Evolutionary conservation across 2,329 filamentous ascomycete species (phyloP).

Genomic region (Penicillium sp.): DNA sequence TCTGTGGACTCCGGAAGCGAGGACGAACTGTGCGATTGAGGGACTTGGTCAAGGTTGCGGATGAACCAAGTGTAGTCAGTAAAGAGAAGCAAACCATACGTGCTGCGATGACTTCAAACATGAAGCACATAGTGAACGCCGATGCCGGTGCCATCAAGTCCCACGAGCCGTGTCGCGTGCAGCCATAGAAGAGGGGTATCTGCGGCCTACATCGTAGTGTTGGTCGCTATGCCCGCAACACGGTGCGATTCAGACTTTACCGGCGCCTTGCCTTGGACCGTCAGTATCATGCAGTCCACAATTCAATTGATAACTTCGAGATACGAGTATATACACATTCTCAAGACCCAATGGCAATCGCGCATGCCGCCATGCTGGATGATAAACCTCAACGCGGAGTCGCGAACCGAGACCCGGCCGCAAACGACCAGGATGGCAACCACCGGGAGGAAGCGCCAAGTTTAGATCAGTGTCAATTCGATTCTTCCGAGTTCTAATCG

Average conservation of each 20-base stretch:
- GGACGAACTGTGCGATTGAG: slow-evolving; percentile 5
- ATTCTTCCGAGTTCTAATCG: not conserved
- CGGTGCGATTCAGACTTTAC: not conserved
- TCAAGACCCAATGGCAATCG: not conserved
- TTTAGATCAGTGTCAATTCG: not conserved
- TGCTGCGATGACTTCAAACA: not conserved
- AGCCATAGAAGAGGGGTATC: not conserved
- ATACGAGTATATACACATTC: not conserved
- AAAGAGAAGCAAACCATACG: not conserved
- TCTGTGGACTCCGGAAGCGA: slow-evolving; percentile 5
- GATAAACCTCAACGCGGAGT: not conserved
- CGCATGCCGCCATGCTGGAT: not conserved
- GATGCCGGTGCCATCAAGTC: not conserved
- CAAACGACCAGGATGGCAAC: not conserved
- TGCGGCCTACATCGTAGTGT: not conserved
- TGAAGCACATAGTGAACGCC: not conserved
- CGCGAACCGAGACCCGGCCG: not conserved
- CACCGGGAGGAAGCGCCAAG: not conserved
- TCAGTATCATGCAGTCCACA: not conserved
- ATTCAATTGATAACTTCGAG: not conserved
- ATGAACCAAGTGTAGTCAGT: no score
- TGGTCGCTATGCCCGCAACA: not conserved
- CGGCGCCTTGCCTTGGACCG: not conserved
- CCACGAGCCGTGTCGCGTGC: not conserved
- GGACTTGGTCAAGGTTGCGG: no score